Percentiles rank a stretch among this genome's conserved stretches.
These are phyloP conservation scores for Alternaria longipes DNA, from an alignment of 2,329 filamentous ascomycete genomes.

Conservation along the genomic window DNA sequence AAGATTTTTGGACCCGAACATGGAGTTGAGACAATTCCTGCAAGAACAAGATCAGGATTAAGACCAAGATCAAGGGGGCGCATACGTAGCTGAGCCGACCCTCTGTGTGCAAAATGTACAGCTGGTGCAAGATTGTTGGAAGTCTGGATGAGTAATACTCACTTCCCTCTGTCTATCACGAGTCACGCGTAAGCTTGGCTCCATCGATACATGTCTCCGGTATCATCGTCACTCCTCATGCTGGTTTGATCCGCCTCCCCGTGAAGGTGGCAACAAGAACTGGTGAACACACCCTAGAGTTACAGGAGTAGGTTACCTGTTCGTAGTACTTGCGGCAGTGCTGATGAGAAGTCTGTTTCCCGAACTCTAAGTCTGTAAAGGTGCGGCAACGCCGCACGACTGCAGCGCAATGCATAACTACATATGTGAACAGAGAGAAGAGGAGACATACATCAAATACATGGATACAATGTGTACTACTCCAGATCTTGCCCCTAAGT, in stretches of 20 bases:
- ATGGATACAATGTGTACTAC: not conserved
- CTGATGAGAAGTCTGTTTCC: not conserved
- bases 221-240: not conserved
- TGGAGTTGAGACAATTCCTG: not conserved
- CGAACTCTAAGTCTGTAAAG: not conserved
- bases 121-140: not conserved
- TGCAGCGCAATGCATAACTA: not conserved
- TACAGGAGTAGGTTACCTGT: not conserved
- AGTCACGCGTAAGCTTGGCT: not conserved
- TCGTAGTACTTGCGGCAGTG: not conserved
- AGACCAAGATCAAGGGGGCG: too few relatives aligned
- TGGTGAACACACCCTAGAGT: not conserved
- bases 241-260: not conserved
- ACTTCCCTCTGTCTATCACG: not conserved
- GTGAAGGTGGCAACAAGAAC: not conserved
- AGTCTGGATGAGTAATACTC: not conserved
- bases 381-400: not conserved
- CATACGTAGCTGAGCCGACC: not conserved
- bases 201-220: not conserved
- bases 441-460: not conserved
- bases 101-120: not conserved
- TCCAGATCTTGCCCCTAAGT: too few relatives aligned
- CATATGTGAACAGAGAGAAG: not conserved
- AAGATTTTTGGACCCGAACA: not conserved
- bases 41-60: not conserved